These are phyloP conservation scores for Metarhizium sp. DNA, from an alignment of 2,329 filamentous ascomycete species.

Conservation along the genomic window DNA sequence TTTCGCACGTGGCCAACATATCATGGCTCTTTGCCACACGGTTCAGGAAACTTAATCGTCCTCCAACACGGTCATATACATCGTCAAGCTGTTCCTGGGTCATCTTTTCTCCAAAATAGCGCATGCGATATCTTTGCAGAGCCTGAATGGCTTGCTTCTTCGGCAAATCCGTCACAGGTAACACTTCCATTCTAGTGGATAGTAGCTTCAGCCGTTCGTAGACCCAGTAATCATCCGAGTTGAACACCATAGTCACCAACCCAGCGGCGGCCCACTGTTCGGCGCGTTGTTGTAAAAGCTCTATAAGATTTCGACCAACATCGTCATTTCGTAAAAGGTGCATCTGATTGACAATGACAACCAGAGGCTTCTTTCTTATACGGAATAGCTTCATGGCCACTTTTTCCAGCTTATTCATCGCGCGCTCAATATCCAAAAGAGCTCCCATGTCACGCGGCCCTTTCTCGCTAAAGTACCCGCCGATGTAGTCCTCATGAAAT, in stretches of 20 bases:
- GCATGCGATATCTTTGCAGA: constrained; percentile 67
- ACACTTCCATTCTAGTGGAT: constrained; percentile 89
- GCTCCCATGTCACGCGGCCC: constrained; percentile 89
- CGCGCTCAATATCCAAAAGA: constrained; percentile 87
- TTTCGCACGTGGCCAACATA: constrained; percentile 73
- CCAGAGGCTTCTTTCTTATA: constrained; percentile 56
- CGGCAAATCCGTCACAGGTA: constrained; percentile 73
- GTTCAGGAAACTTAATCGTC: constrained; percentile 78
- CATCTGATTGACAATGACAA: constrained; percentile 92
- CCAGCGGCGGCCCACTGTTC: constrained; percentile 94
- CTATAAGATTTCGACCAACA: constrained; percentile 84
- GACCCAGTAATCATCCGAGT: constrained; percentile 97
- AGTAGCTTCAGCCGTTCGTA: constrained; percentile 91
- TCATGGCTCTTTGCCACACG: constrained; percentile 78
- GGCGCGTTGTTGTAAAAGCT: constrained; percentile 88
- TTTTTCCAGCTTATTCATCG: constrained; percentile 96
- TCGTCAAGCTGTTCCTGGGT: constrained; percentile 52
- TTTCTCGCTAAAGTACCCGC: constrained; percentile 87
- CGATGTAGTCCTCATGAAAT: constrained; percentile 96
- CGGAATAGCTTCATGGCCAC: constrained; percentile 68
- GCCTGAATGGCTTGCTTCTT: constrained; percentile 70
- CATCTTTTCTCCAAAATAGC: constrained; percentile 60
- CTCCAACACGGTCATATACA: constrained; percentile 81
- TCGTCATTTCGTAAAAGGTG: constrained; percentile 88
- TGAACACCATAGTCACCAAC: constrained; percentile 86